Evolutionary conservation across 225 moss, liverwort and hornwort species (phyloP), one percentile per base, ranked within the genome.

Genomic region (Physcomitrium patens): DNA sequence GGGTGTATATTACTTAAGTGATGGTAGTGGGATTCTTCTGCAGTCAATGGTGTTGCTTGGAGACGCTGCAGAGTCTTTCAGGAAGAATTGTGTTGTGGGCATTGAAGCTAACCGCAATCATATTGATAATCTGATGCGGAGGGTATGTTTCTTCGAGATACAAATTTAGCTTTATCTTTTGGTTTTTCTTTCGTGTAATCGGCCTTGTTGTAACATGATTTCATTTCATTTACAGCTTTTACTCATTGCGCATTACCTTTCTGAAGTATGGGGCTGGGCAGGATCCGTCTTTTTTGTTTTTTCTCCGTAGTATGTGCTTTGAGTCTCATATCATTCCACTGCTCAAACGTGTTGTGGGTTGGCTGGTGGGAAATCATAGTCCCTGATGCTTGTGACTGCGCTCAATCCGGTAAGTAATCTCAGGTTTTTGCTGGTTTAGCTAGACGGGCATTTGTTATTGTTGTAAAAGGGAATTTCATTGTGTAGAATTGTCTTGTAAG

Each of bases 321-420:
- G 4, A 37, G 31, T 58, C 59, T 72, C 20, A 54, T 16, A 48
- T 47, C 37, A 63, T 59, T 43, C 12, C 63, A 46, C 70, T 80
- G 14, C 81, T 71, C 72, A 64, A 8, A 73, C 45, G 15, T 60
- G 45, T 62, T 76, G 9, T 41, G 62, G 76, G 66, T 69, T 64
- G 74, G 45, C 23, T 64, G 49, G 37, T 61, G 43, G 64, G 47
- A 67, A 53, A 47, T 67, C 64, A 63, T 92, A 97, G 91, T 97
- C 97, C 19, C 85, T 97, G 80, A 97, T 97, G 94, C 97, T 97
- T 76, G 97, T 97, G 60, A 97, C 97, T 48, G 90, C 97, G 18
- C 88, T 97, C 56, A 97, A 97, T 70, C 97, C 97, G 63, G 96
- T 96, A 83, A 90, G 96, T 84, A 12, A 37, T 37, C 31, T 37